These are phyloP conservation scores for Malassezia equina DNA, from an alignment of 1,284 basidiomycete genomes.

Conservation along the genomic window DNA sequence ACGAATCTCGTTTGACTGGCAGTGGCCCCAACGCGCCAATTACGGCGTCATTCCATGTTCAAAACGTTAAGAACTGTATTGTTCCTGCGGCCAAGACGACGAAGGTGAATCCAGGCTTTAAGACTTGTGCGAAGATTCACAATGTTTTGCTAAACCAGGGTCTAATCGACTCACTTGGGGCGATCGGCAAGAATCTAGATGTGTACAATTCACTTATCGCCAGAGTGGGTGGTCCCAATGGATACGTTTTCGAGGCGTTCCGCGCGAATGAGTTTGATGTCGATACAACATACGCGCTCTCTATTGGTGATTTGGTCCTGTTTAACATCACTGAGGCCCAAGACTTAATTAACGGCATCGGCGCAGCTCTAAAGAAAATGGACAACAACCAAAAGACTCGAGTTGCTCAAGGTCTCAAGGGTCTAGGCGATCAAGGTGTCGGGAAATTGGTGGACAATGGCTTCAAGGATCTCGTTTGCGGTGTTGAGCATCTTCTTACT, in stretches of 20 bases:
- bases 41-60: background rate
- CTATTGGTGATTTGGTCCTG: conserved; percentile 3
- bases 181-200: conserved; percentile 28
- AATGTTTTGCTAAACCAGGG: conserved; percentile 29
- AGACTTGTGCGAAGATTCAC: conserved; percentile 19
- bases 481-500: background rate
- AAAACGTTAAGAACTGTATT: background rate
- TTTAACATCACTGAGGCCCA: conserved; percentile 2
- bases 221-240: conserved; percentile 14
- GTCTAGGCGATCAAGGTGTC: background rate
- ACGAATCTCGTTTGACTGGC: conserved; percentile 18
- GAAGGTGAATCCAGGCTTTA: conserved; percentile 5
- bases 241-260: conserved; percentile 23
- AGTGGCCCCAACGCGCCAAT: background rate
- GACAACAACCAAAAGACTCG: background rate
- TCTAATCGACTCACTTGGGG: conserved; percentile 19
- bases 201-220: conserved; percentile 23
- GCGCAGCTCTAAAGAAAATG: background rate
- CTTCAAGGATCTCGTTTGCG: conserved; percentile 8
- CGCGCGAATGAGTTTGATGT: conserved; percentile 29
- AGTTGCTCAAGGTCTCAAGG: background rate
- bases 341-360: background rate
- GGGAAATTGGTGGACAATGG: background rate
- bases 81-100: conserved; percentile 1
- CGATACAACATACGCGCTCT: conserved; percentile 20